Conservation (phyloP, 805 yeast species). For the Kazachstania psychrophila region DNA sequence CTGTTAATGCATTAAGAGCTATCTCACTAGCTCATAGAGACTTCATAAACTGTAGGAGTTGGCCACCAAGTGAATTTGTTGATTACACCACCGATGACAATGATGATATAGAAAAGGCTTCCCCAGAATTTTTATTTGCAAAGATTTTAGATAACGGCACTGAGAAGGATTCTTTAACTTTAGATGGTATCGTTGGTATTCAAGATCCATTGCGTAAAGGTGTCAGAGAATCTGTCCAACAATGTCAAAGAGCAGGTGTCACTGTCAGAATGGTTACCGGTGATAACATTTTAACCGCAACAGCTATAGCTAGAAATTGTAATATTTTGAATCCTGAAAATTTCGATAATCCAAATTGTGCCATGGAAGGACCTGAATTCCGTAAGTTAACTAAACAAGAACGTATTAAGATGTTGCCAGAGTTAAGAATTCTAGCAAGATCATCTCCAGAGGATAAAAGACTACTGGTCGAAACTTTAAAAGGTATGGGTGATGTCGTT, state of each 20-base stretch:
- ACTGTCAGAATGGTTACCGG: slow-evolving; percentile 98
- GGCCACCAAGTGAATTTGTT: slow-evolving; percentile 60
- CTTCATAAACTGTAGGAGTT: slow-evolving; percentile 36
- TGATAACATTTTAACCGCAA: slow-evolving; percentile 85
- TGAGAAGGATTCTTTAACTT: slow-evolving; percentile 34
- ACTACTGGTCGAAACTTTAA: slow-evolving; percentile 70
- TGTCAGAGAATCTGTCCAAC: slow-evolving; percentile 77
- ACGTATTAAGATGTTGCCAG: slow-evolving; percentile 55
- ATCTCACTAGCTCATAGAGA: slow-evolving; percentile 81
- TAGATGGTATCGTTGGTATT: slow-evolving; percentile 80
- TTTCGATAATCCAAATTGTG: slow-evolving; percentile 43
- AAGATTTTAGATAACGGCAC: slow-evolving; percentile 14
- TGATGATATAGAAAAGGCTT: slow-evolving; percentile 26
- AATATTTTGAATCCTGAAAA: slow-evolving; percentile 52
- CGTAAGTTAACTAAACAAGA: slow-evolving; percentile 53
- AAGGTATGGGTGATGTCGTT: slow-evolving; percentile 79
- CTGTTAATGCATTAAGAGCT: slow-evolving; percentile 76
- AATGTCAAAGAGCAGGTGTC: slow-evolving; percentile 87
- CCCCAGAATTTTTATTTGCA: slow-evolving; percentile 32
- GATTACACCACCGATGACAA: slow-evolving; percentile 28
- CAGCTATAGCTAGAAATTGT: slow-evolving; percentile 80
- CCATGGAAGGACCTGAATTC: slow-evolving; percentile 91
- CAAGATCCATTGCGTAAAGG: slow-evolving; percentile 92
- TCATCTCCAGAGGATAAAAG: slow-evolving; percentile 95
- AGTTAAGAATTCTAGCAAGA: slow-evolving; percentile 77